Evolutionary conservation across 2,329 filamentous ascomycete genomes (phyloP), one percentile per base, ranked within the genome.

Genomic region (Neopestalotiopsis rosae): DNA sequence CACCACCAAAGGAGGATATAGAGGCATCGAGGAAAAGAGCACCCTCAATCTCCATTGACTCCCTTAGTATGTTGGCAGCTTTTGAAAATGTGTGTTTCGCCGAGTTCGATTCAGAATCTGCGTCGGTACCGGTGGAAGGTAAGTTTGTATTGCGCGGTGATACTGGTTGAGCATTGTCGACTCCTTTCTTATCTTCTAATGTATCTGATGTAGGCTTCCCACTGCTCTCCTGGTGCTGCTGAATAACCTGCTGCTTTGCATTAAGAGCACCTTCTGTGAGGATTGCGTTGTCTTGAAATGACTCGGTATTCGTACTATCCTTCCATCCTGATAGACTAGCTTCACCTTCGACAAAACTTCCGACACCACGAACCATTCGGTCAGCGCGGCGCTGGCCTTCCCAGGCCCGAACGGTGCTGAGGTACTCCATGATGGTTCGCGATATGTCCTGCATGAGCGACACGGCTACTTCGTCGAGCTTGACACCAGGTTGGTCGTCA

Each of bases 31-130:
- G 69, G 65, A 80, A 81, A 1, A 80, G 61, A 1, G 76, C 74
- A 0, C 84, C 84, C 40, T 85, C 81, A 0, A 81, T 79, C 38
- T 82, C 79, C 4, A 85, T 75, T 1, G 82, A 81, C 58, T 84
- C 78, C 5, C 81, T 75, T 10, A 86, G 75, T 9, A 85, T 75
- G 52, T 80, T 81, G 5, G 83, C 80, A 6, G 84, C 85, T 9
- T 79, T 81, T 3, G 79, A 80, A 67, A 86, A 84, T 2, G 82
- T 71, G 5, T 69, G 63, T 34, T 71, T 68, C 24, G 69, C 40
- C 3, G 49, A 49, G 2, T 58, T 40, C 7, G 56, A 12, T 6
- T 69, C 61, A 17, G 61, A 32, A 9, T 70, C 66, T 30, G 63
- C 52, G 30, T 56, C 45, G 17, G 2, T 52, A n/a, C 5, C 32